Evolutionary conservation across 768 basidiomycete species (phyloP), one percentile per base, ranked within the genome.

Genomic region (Russula vinacea): DNA sequence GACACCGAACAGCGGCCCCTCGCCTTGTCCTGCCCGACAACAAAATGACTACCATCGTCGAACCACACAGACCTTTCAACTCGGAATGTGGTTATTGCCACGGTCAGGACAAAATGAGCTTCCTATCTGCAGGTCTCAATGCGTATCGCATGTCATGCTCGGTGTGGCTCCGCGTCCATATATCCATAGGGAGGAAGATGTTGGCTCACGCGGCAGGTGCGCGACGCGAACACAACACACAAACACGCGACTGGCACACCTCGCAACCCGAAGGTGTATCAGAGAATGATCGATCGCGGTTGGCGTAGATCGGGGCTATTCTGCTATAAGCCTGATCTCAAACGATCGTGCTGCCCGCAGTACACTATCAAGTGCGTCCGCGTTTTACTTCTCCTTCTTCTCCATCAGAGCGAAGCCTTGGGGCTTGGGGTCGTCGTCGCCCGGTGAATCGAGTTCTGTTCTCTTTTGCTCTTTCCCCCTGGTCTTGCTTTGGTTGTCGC

Each of bases 251-350:
- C 47, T 22, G 22, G 11, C 22, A 49, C 17, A 50, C 24, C 49
- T 14, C 29, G 10, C 42, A 52, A 3, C 51, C 5, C 13, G 37
- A 51, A 92, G 90, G 80, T 80, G 22, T 93, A 93, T 74, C 90
- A 92, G 71, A 78, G 75, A 68, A 90, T 93, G 89, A 86, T 92
- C 67, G 86, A 92, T 74, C 81, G 86, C 22, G 90, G 91, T 29
- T 94, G 91, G 91, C 83, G 92, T 59, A 82, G 92, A 65, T 90
- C 89, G 60, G 90, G 90, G 76, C 79, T 77, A 33, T 94, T 87
- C 75, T 86, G 92, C 70, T 98, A 98, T 74, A 92, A 91, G 67
- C 94, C 94, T 5, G 86, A 95, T 73, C 78, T 95, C 74, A 81
- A 78, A 66, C 73, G 75, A 6, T 88, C 93, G 11, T 98, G 96